These are phyloP conservation scores for Sclerospora graminicola DNA, from an alignment of 352 stramenopile species.

Conservation along the genomic window DNA sequence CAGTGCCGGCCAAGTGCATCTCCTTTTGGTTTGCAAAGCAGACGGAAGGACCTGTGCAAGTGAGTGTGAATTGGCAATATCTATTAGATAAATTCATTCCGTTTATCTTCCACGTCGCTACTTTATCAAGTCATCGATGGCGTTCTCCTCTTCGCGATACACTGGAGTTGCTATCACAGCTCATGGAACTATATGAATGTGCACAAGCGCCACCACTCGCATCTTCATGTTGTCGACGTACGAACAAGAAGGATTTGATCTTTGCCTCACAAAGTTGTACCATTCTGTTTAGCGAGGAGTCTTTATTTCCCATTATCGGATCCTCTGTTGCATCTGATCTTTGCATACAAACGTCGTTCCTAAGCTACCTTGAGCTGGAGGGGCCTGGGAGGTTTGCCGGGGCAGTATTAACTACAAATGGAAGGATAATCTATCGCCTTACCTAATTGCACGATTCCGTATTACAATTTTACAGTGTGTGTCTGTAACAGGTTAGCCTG, in stretches of 20 bases:
- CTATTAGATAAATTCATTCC: constrained; percentile 31
- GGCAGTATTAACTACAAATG: too few relatives aligned
- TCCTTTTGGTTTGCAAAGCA: constrained; percentile 41
- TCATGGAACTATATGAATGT: constrained; percentile 65
- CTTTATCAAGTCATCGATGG: constrained; percentile 78
- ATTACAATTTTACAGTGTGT: too few relatives aligned
- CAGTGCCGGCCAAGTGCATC: constrained; percentile 58
- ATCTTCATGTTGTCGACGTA: constrained; percentile 80
- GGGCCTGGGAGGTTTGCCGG: too few relatives aligned
- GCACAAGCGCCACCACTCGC: constrained; percentile 79
- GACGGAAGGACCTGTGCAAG: constrained; percentile 1
- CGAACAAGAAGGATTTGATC: constrained; percentile 66
- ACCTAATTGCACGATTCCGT: too few relatives aligned
- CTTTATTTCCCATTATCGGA: constrained; percentile 35
- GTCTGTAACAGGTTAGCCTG: too few relatives aligned
- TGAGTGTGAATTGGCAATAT: constrained; percentile 6
- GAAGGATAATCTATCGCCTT: too few relatives aligned
- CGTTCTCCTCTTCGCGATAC: constrained; percentile 72
- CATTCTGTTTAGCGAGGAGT: constrained; percentile 40
- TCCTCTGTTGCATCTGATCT: constrained; percentile 62
- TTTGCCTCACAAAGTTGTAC: constrained; percentile 72
- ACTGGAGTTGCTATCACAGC: constrained; percentile 61
- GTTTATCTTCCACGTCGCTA: constrained; percentile 81
- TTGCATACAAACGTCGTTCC: constrained; percentile 86
- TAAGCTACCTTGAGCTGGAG: too few relatives aligned